These are phyloP conservation scores for Pseudevernia furfuracea DNA, from an alignment of 495 filamentous ascomycete species.

Conservation along the genomic window DNA sequence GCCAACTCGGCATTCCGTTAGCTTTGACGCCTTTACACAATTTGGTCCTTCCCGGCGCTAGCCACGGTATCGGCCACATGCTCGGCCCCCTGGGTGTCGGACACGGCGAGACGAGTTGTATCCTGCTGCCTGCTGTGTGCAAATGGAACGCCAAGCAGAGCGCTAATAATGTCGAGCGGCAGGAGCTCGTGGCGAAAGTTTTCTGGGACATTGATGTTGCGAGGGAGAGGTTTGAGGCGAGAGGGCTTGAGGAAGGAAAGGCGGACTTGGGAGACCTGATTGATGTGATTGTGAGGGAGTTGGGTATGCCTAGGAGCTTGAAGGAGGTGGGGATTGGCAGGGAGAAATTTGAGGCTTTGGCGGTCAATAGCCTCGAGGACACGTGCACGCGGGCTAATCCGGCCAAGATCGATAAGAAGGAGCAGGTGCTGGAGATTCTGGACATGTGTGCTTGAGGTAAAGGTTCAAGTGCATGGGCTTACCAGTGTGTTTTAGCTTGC, in stretches of 20 bases:
- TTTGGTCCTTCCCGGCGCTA: conserved; percentile 47
- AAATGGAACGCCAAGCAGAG: conserved; percentile 51
- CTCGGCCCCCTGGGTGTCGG: conserved; percentile 56
- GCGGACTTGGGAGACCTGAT: conserved; percentile 49
- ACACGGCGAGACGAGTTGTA: conserved; percentile 61
- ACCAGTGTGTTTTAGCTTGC: too few relatives aligned
- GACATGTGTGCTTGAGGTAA: conserved; percentile 29
- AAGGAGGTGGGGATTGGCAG: conserved; percentile 47
- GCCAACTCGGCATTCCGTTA: conserved; percentile 47
- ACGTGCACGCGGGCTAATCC: conserved; percentile 44
- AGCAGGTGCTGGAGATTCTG: conserved; percentile 50
- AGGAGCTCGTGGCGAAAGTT: conserved; percentile 40
- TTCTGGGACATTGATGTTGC: conserved; percentile 42
- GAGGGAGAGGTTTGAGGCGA: conserved; percentile 34
- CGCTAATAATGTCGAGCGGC: conserved; percentile 30
- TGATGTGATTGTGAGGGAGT: conserved; percentile 45
- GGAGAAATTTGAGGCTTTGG: conserved; percentile 46
- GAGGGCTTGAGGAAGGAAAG: conserved; percentile 31
- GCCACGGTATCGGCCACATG: conserved; percentile 62
- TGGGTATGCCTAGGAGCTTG: conserved; percentile 50
- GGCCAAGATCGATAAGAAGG: conserved; percentile 40
- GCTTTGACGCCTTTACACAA: conserved; percentile 45
- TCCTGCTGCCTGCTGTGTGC: conserved; percentile 54
- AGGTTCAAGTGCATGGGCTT: too few relatives aligned
- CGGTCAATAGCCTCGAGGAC: conserved; percentile 46